These are phyloP conservation scores for Neurospora tetrasperma DNA, from an alignment of 495 filamentous ascomycete species.

Conservation along the genomic window DNA sequence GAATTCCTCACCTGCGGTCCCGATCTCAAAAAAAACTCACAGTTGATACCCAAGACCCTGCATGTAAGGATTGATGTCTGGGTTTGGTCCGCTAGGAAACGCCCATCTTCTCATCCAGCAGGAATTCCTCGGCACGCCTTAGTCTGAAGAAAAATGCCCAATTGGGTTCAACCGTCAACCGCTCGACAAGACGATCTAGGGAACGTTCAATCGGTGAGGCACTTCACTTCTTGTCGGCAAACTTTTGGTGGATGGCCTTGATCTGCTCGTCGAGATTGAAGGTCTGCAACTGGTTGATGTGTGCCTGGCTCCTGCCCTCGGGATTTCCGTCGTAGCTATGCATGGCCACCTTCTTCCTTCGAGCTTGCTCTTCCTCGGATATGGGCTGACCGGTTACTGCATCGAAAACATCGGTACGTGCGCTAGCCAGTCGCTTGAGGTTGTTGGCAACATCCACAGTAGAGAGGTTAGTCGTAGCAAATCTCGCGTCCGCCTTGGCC, in stretches of 20 bases:
- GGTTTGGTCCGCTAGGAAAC: background rate
- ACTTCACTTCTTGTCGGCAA: constrained; percentile 35
- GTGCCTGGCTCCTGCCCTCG: constrained; percentile 43
- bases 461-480: constrained; percentile 76
- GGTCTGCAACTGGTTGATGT: constrained; percentile 36
- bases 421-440: constrained; percentile 90
- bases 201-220: background rate
- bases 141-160: background rate
- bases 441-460: constrained; percentile 86
- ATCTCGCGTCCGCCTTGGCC: constrained; percentile 74
- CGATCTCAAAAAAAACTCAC: background rate
- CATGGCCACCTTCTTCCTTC: constrained; percentile 62
- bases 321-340: constrained; percentile 57
- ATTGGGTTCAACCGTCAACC: background rate
- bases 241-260: constrained; percentile 56
- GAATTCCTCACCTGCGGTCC: background rate
- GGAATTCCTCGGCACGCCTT: background rate
- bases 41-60: background rate
- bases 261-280: constrained; percentile 67
- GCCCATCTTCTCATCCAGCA: background rate
- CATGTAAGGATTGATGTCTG: background rate
- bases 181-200: background rate
- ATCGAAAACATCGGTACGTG: constrained; percentile 88
- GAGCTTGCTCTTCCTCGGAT: constrained; percentile 61
- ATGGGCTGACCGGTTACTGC: constrained; percentile 54